These are phyloP conservation scores for Phoma sp. DNA, from an alignment of 2,329 filamentous ascomycete species.

Conservation along the genomic window DNA sequence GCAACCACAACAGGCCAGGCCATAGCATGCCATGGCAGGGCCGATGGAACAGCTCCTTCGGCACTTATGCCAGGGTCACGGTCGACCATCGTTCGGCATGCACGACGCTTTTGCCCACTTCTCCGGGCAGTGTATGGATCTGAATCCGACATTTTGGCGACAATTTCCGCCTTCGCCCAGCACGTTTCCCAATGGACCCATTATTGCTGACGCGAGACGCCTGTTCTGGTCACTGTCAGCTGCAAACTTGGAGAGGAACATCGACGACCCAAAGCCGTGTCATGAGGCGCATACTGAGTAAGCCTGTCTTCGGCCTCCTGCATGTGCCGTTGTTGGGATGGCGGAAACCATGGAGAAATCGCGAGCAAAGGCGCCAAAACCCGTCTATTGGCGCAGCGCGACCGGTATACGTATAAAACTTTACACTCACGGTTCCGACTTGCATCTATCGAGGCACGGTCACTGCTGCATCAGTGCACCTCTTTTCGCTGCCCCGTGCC, in stretches of 20 bases:
- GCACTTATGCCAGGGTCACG: slow-evolving; percentile 6
- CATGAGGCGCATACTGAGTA: slow-evolving; percentile 15
- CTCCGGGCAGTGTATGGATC: slow-evolving; percentile 17
- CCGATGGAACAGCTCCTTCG: slow-evolving; percentile 8
- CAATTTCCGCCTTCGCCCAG: slow-evolving; percentile 26
- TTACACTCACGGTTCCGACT: slow-evolving; percentile 4
- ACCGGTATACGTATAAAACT: not conserved
- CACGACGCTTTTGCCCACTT: slow-evolving; percentile 20
- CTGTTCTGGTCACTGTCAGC: slow-evolving; percentile 17
- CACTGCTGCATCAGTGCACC: slow-evolving; percentile 23
- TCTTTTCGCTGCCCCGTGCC: slow-evolving; percentile 12
- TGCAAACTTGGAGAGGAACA: slow-evolving; percentile 17
- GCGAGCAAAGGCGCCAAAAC: not conserved
- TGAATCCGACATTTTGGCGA: slow-evolving; percentile 14
- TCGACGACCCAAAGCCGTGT: slow-evolving; percentile 16
- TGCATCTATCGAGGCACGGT: slow-evolving; percentile 20
- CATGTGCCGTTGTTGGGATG: slow-evolving; percentile 20
- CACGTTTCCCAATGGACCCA: slow-evolving; percentile 16
- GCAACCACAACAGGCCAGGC: slow-evolving; percentile 10
- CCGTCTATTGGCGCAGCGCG: not conserved
- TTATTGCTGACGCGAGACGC: slow-evolving; percentile 32
- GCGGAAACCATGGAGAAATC: slow-evolving; percentile 10
- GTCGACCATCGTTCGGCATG: slow-evolving; percentile 18
- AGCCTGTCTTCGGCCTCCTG: slow-evolving; percentile 19
- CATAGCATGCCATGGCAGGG: not conserved